Base-by-base conservation (phyloP, 2,329 filamentous ascomycete species). In the Phyllosticta citribraziliensis region DNA sequence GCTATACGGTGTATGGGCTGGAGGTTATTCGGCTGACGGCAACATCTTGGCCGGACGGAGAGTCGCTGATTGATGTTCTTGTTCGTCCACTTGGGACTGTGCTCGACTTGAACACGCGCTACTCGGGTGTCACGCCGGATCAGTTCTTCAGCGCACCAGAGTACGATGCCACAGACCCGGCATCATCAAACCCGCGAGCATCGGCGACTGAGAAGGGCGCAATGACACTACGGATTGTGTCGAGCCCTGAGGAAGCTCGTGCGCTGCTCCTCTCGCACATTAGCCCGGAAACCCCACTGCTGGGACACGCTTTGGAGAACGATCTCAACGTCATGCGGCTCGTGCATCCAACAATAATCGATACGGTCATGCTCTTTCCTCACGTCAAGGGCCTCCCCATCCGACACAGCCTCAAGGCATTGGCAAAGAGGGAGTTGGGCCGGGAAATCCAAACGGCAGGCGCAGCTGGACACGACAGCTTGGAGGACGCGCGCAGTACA, bases 251-350 rank as follows among this genome's bases (percentile, higher is more conserved):
- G 22, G 82, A 78, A 27, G 94, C 94, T 1, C 87, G 94, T 9
- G 79, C 84, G 1, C 80, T 97, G 0, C 82, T 99, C 9, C 90
- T 96, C 73, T 81, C 82, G 0, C 80, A 89, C 58, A 81, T 99
- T 56, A 82, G 85, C 1, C 88, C 91, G 0, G 76, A 81, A 0
- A 99, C 92, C 0, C 89, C 92, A 0, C 76, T 99, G 0, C 89
- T 99, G 55, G 94, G 94, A 0, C 94, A 99, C 72, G 92, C 91
- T 0, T 84, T 97, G 9, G 94, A 99, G 69, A 99, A 99, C 70
- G 94, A 99, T 69, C 82, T 99, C 60, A 97, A 96, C 70, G 84
- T 87, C 2, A 80, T 88, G 51, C 88, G 93, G 40, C 82, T 97
- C 57, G 86, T 96, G 53, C 94, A 97, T 68, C 89, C 88, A 0